Percentiles rank a stretch among this genome's conserved stretches.
These are phyloP conservation scores for Cryomyces minteri DNA, from an alignment of 495 filamentous ascomycete species.

Conservation along the genomic window DNA sequence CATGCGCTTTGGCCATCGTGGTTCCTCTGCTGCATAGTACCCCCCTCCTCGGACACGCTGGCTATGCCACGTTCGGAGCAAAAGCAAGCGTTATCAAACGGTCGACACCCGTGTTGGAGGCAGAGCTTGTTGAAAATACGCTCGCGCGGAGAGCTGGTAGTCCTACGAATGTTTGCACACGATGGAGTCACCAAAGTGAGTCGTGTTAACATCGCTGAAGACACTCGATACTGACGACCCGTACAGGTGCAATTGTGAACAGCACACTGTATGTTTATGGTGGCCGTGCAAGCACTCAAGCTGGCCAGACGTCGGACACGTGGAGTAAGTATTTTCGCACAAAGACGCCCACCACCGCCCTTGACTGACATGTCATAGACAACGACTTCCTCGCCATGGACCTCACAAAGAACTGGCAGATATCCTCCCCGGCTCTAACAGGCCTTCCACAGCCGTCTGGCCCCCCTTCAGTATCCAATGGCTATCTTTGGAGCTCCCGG, in stretches of 20 bases:
- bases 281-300: constrained; percentile 33
- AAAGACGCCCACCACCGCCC: constrained; percentile 11
- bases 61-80: constrained; percentile 7
- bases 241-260: constrained; percentile 33
- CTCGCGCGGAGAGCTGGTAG: constrained; percentile 20
- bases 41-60: constrained; percentile 2
- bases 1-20: constrained; percentile 10
- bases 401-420: constrained; percentile 47
- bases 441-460: constrained; percentile 46
- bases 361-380: constrained; percentile 20
- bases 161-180: constrained; percentile 33
- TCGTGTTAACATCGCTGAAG: not conserved
- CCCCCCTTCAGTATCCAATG: constrained; percentile 49
- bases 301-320: constrained; percentile 33
- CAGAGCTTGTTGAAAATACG: not conserved
- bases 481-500: constrained; percentile 53
- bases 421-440: constrained; percentile 36
- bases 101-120: no score
- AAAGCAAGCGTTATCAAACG: constrained; percentile 11
- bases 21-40: constrained; percentile 12
- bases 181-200: constrained; percentile 51
- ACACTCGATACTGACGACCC: not conserved
- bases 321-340: constrained; percentile 37
- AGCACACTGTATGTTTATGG: constrained; percentile 64
- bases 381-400: constrained; percentile 52